Base-by-base conservation (phyloP, 2,329 filamentous ascomycete species). In the Alternaria gaisen region DNA sequence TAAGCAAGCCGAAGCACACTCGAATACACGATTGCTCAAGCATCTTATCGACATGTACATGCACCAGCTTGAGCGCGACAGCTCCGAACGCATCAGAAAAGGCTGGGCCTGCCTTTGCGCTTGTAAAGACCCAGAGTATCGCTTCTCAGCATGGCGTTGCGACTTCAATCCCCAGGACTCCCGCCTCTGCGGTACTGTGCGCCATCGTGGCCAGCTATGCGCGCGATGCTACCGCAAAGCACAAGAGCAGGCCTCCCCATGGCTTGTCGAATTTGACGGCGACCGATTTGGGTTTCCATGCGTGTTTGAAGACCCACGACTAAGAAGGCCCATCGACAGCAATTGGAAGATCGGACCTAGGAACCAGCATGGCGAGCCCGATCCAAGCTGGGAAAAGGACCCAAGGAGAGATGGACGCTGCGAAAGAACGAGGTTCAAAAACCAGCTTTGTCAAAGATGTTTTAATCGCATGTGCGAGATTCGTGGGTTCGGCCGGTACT, bases 381-480 rank as follows among this genome's bases (percentile, higher is more conserved):
- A 72, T 41, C 60, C 64, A 7, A 56, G 64, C 28, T 72, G 70
- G 70, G 67, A 72, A 56, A 70, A 67, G 41, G 68, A 72, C n/a
- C 51, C 63, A 9, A 62, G 58, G 34, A 60, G 62, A 56, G 67
- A 71, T 30, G 66, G 64, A n/a, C 57, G 57, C 16, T 72, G 70
- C 44, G 66, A 63, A 14, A 66, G 68, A 56, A 48, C 64, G 14
- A 57, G 60, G 20, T 59, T 58, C 5, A 61, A 47, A 18, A 65
- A 70, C n/a, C 64, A 69, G 40, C 53, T 72, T 14, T 72, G 70
- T 34, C 69, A 69, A 50, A 64, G 53, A 38, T 72, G 70, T 41
- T 72, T 66, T 44, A 67, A 67, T 12, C 61, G 70, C 7, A 71
- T 71, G 63, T 68, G 64, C 41, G 70, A 71, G 53, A 70, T 72